Conservation (phyloP, 2,329 filamentous ascomycete genomes). For the Alternaria conjuncta region DNA sequence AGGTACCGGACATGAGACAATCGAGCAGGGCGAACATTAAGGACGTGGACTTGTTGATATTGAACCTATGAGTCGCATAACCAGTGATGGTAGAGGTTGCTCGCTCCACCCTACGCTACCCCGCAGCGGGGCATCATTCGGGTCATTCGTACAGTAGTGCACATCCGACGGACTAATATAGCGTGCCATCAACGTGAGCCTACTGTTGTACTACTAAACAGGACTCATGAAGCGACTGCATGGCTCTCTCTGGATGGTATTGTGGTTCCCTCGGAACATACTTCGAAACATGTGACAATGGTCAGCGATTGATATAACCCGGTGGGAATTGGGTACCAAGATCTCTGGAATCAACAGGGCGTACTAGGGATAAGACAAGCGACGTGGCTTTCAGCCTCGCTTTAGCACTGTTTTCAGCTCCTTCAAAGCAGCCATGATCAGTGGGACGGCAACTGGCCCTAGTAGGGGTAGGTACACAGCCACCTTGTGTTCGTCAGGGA, state of each 20-base stretch:
- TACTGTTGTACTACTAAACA: not conserved
- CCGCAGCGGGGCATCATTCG: slow-evolving; percentile 1
- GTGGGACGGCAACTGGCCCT: slow-evolving; percentile 87
- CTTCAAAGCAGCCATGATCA: slow-evolving; percentile 82
- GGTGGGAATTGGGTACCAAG: not conserved
- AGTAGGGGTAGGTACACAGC: slow-evolving; percentile 93
- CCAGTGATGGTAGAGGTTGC: not conserved
- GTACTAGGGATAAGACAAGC: not conserved
- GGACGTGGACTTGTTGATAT: not conserved
- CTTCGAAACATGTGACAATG: not conserved
- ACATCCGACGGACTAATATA: not conserved
- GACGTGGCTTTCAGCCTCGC: slow-evolving; percentile 17
- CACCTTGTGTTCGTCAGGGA: slow-evolving; percentile 97
- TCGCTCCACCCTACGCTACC: not conserved
- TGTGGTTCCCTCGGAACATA: not conserved
- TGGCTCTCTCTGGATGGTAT: not conserved
- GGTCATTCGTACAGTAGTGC: not conserved
- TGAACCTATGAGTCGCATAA: not conserved
- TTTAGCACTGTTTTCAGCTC: slow-evolving; percentile 57
- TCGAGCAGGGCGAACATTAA: not conserved
- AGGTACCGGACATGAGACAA: not conserved
- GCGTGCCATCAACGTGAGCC: not conserved
- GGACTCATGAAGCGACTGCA: not conserved
- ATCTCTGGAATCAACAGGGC: not conserved
- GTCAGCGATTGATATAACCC: not conserved